Evolutionary conservation across 805 yeast genomes (phyloP), one percentile per base, ranked within the genome.

Genomic region (Zygoascus flipseniorum): DNA sequence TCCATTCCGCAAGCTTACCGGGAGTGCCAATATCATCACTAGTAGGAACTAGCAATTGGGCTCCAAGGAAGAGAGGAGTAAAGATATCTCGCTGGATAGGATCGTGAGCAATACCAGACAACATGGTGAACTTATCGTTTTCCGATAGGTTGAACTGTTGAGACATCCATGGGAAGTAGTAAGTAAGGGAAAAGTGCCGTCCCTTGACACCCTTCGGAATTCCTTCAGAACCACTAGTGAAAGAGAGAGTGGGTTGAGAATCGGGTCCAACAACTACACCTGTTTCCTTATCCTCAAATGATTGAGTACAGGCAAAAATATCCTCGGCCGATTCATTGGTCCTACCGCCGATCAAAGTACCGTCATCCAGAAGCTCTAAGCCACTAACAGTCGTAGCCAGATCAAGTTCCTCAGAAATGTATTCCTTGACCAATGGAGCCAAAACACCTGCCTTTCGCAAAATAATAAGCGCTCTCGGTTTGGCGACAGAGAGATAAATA

Each of bases 1-100:
- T 90, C 99, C 99, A 93, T 63, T 88, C 93, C 6, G 99, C 99
- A 52, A 93, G 76, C 65, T 86, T 83, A 31, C 99, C 99, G 5
- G 99, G 99, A 2, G 99, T 93, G 48, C 99, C 99, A 63, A 93
- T 93, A 69, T 93, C 99, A 69, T 93, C 97, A 16, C 89, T 83
- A 13, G 97, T 90, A 50, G 99, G 99, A 31, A 93, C 95, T 58
- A 88, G 77, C 53, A 93, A 75, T 61, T 84, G 86, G 18, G 99
- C 99, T 59, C 99, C 99, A 58, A 93, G 73, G 69, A 93, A 93
- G 58, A 93, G 77, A 20, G 99, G 99, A 8, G 99, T 93, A 70
- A 93, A 93, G 86, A 93, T 93, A 71, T 93, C 99, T 76, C 99
- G 85, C 75, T 93, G 99, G 58, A 93, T 92, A 11, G 99, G 99